These are phyloP conservation scores for Cryptococcus deneoformans DNA, from an alignment of 1,284 basidiomycete genomes.

Conservation along the genomic window DNA sequence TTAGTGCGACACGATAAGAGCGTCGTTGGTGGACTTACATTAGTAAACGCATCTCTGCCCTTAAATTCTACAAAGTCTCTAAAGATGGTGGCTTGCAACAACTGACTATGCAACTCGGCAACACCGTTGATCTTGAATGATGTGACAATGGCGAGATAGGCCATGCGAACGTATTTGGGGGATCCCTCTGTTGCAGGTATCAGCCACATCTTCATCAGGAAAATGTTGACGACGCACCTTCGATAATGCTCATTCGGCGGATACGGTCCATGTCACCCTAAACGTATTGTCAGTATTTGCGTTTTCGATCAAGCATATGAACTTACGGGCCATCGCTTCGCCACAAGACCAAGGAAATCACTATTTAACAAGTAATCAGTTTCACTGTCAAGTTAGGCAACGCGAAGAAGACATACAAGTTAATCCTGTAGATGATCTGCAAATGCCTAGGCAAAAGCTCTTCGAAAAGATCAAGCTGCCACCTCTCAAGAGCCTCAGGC, in stretches of 20 bases:
- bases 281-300: constrained; percentile 56
- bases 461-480: constrained; percentile 79
- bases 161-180: constrained; percentile 85
- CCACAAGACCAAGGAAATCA: no score
- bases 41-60: constrained; percentile 49
- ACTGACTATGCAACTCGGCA: constrained; percentile 67
- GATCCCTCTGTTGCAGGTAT: constrained; percentile 59
- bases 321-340: no score
- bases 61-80: constrained; percentile 67
- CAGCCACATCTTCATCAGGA: not conserved
- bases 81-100: constrained; percentile 66
- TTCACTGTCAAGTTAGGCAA: not conserved
- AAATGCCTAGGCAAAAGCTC: constrained; percentile 66
- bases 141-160: constrained; percentile 62
- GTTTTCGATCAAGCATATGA: no score
- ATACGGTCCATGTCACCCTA: constrained; percentile 65
- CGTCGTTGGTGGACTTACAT: constrained; percentile 19
- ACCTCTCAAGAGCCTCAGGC: constrained; percentile 61
- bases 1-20: not conserved
- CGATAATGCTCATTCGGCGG: constrained; percentile 81
- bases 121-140: constrained; percentile 83
- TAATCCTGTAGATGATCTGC: constrained; percentile 85
- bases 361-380: not conserved
- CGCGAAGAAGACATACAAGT: constrained; percentile 50
- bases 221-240: constrained; percentile 55